Percentiles rank a stretch among this genome's conserved stretches.
Evolutionary conservation across 2,329 filamentous ascomycete species (phyloP).

Genomic region (Colletotrichum euphorbiae): DNA sequence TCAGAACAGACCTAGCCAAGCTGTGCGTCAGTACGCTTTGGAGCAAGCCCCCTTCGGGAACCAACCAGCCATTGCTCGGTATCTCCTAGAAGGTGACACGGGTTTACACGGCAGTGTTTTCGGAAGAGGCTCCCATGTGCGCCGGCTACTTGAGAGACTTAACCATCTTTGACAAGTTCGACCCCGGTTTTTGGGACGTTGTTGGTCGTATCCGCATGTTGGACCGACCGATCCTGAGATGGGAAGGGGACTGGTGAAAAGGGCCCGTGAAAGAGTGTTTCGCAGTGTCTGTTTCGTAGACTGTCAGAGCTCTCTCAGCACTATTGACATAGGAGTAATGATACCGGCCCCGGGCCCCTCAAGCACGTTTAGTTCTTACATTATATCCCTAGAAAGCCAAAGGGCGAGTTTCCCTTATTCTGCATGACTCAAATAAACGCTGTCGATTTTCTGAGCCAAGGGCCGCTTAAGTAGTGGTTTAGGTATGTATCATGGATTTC

Average conservation of each 20-base stretch:
- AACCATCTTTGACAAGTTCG: neutral
- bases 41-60: neutral
- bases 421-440: too few relatives aligned
- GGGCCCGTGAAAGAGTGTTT: too few relatives aligned
- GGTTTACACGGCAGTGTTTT: neutral
- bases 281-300: too few relatives aligned
- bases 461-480: too few relatives aligned
- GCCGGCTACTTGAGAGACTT: neutral
- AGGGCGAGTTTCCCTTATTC: too few relatives aligned
- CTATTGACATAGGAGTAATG: too few relatives aligned
- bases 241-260: neutral
- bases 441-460: too few relatives aligned
- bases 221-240: neutral
- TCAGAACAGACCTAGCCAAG: rapidly evolving
- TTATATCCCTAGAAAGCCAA: too few relatives aligned
- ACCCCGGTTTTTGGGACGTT: neutral
- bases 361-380: too few relatives aligned
- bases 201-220: neutral
- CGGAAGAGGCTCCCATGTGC: neutral
- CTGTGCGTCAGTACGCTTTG: neutral
- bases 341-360: too few relatives aligned
- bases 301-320: too few relatives aligned
- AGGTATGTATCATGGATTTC: too few relatives aligned
- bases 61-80: neutral
- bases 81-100: neutral